Evolutionary conservation across 306 rosid species (phyloP), one percentile per base, ranked within the genome.

Genomic region (Begonia peltatifolia): DNA sequence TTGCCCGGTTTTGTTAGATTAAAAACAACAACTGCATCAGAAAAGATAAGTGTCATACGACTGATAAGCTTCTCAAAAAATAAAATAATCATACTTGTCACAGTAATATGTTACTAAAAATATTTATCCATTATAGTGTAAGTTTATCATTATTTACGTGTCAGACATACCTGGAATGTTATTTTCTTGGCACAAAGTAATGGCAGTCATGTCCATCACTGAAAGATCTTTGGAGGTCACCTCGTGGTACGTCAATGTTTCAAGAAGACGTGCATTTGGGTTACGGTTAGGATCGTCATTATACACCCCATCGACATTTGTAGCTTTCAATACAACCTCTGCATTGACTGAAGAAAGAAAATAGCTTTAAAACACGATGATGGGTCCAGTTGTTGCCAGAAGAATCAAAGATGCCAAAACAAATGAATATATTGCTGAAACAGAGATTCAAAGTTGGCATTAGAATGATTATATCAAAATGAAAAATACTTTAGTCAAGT

Each of bases 151-250:
- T 30, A 30, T 30, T 30, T 30, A 5, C 8, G 38, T 30, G 16
- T 16, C 12, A 41, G 16, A 55, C 83, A 43, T 78, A 85, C 97
- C 87, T 0, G 97, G 97, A 65, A 90, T 85, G 56, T 85, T 83
- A 70, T 90, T 90, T 64, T 86, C 95, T 66, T 90, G 94, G 68
- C 97, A 90, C 65, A 90, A 64, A 36, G 97, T 90, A 64, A 90
- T 80, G 64, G 97, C 95, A 25, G 97, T 90, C 95, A 85, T 65
- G 79, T 90, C 97, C 97, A 90, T 90, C 63, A 90, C 97, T 0
- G 84, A 82, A 47, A 90, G 85, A 70, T 83, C 92, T 64, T 79
- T 85, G 0, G 94, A 72, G 59, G 78, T 90, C 59, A 90, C 94
- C 52, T 83, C 95, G 50, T 83, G 85, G 56, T 85, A 85, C 1